A percentile compares a stretch with the other conserved stretches of the same genome.
These are phyloP conservation scores for Pyronema omphalodes DNA, from an alignment of 495 filamentous ascomycete genomes.

Conservation along the genomic window DNA sequence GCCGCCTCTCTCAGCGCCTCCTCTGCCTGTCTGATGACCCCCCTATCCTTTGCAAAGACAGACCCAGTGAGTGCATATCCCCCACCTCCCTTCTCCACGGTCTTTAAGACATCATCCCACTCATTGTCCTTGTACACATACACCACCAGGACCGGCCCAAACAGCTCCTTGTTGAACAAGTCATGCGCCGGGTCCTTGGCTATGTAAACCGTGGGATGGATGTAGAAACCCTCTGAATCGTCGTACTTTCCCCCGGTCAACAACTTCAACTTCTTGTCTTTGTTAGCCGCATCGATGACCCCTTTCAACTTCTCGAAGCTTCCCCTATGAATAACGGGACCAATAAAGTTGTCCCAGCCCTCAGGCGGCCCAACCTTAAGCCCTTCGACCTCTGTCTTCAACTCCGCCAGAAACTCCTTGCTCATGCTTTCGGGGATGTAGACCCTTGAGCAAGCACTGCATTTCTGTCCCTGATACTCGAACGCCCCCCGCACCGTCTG, in stretches of 20 bases:
- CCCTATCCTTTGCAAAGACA: conserved; percentile 56
- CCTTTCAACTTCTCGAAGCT: conserved; percentile 53
- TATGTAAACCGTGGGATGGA: conserved; percentile 55
- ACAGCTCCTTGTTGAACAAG: conserved; percentile 55
- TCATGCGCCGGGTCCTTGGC: conserved; percentile 41
- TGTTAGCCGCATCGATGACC: conserved; percentile 49
- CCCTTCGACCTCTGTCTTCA: conserved; percentile 46
- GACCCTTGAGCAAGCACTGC: conserved; percentile 57
- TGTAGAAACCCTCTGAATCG: conserved; percentile 46
- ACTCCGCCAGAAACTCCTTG: conserved; percentile 40
- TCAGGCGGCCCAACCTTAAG: conserved; percentile 53
- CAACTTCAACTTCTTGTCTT: conserved; percentile 42
- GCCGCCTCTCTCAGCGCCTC: conserved; percentile 57
- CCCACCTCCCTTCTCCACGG: conserved; percentile 43
- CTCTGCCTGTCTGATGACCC: conserved; percentile 47
- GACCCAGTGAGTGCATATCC: conserved; percentile 67
- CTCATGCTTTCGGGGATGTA: conserved; percentile 58
- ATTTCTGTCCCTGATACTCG: conserved; percentile 84
- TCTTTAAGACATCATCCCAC: conserved; percentile 36
- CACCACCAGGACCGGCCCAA: conserved; percentile 51
- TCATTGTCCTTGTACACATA: conserved; percentile 61
- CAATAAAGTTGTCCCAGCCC: conserved; percentile 46
- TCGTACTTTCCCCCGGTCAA: conserved; percentile 55
- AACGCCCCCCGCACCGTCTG: conserved; percentile 76
- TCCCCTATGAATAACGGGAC: conserved; percentile 55